phyloP scores from a whole-genome alignment of 768 basidiomycete species.

The Kondoa malvinella region DNA sequence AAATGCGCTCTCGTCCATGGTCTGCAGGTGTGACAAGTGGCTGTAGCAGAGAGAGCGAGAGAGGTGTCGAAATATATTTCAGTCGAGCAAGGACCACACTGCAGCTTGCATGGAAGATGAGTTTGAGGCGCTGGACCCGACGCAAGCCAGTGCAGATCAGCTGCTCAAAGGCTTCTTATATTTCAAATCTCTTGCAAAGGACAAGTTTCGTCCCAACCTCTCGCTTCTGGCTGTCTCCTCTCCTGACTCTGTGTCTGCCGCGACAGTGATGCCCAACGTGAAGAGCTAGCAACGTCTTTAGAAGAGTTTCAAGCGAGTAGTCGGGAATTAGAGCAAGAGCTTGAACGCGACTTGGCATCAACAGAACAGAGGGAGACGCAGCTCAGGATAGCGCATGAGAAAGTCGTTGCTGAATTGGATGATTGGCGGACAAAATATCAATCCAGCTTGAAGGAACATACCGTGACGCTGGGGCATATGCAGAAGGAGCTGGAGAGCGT shows the following conservation, averaged over 20 bases:
- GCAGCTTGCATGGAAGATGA: not conserved
- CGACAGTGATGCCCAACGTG: constrained; percentile 37
- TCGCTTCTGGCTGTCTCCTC: not conserved
- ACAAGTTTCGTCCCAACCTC: not conserved
- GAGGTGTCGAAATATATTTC: too few species aligned
- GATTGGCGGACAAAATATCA: constrained; percentile 48
- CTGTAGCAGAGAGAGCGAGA: too few species aligned
- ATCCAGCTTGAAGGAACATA: constrained; percentile 41
- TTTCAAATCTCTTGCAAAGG: not conserved
- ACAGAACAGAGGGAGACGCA: constrained; percentile 63
- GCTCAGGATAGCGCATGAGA: constrained; percentile 35
- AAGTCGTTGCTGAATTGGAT: constrained; percentile 58
- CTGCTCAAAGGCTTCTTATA: not conserved
- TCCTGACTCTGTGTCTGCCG: not conserved
- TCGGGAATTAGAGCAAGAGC: constrained; percentile 81
- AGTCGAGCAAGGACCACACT: too few species aligned
- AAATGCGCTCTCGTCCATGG: not conserved
- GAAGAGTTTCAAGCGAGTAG: constrained; percentile 72
- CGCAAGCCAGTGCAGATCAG: not conserved
- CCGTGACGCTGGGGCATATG: constrained; percentile 72
- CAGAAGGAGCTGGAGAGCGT: constrained; percentile 77
- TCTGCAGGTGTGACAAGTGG: too few species aligned
- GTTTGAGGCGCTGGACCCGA: not conserved
- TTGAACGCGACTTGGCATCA: constrained; percentile 74
- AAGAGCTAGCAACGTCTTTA: constrained; percentile 67